Percentiles rank a stretch among this genome's conserved stretches.
Evolutionary conservation across 345 rosid species (phyloP).

Genomic region (Theobroma cacao): DNA sequence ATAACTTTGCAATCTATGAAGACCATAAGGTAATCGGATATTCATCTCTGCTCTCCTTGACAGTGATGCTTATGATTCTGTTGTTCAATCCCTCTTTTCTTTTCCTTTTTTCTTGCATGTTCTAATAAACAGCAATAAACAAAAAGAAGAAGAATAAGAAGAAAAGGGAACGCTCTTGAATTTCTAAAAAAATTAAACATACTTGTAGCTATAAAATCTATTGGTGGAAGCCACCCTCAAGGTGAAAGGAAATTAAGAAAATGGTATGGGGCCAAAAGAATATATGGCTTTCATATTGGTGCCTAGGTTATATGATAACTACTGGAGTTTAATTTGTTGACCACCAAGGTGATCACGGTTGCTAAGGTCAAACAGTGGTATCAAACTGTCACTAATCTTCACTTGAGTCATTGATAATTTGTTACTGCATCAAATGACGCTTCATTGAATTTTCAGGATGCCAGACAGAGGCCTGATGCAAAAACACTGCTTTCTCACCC

Average conservation of each 20-base stretch:
- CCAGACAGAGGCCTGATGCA: conserved; percentile 98
- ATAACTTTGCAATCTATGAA: neutral
- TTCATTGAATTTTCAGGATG: conserved; percentile 62
- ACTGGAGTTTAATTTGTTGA: neutral
- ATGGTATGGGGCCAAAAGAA: neutral
- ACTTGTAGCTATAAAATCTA: neutral
- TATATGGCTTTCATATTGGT: neutral
- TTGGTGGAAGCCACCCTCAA: neutral
- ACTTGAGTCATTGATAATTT: neutral
- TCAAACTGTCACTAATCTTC: neutral
- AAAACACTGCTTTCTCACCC: conserved; percentile 98
- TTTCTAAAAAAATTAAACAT: neutral
- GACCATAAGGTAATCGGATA: neutral
- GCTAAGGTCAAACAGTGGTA: neutral
- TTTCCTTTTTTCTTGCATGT: neutral
- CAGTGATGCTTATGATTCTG: neutral
- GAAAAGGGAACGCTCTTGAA: neutral
- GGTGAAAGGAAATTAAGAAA: neutral
- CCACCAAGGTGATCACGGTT: neutral
- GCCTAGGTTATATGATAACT: neutral
- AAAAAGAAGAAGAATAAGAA: neutral
- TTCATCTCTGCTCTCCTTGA: neutral
- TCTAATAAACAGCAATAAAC: neutral
- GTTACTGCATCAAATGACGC: conserved; percentile 9
- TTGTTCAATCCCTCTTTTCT: neutral